Evolutionary conservation across 306 rosid species (phyloP).

Genomic region (Corylus americana): DNA sequence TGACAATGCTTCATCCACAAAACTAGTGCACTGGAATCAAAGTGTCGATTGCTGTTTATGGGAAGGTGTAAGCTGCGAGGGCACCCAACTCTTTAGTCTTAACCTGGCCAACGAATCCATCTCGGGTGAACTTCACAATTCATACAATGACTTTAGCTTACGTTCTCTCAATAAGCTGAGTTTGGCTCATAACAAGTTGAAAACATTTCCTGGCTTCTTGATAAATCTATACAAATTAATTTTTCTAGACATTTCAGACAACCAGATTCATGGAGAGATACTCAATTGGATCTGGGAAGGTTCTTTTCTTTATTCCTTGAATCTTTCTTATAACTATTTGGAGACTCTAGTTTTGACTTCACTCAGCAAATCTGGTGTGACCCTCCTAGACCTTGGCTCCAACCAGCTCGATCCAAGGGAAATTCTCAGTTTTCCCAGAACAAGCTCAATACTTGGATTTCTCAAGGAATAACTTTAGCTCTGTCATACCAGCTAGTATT

Average conservation of each 20-base stretch:
- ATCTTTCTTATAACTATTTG: too few relatives aligned
- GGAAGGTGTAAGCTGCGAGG: too few relatives aligned
- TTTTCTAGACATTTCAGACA: constrained; percentile 39
- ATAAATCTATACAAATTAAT: background rate
- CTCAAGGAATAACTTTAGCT: constrained; percentile 39
- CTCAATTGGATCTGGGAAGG: constrained; percentile 55
- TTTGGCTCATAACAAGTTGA: constrained; percentile 12
- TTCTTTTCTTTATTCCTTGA: background rate
- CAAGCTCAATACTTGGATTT: background rate
- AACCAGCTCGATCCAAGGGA: too few relatives aligned
- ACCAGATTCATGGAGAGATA: constrained; percentile 2
- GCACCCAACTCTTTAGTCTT: background rate
- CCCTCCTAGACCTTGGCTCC: too few relatives aligned
- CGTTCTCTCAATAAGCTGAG: background rate
- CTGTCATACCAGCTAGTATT: constrained; percentile 15
- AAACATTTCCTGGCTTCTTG: background rate
- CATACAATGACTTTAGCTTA: background rate
- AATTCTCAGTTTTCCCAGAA: too few relatives aligned
- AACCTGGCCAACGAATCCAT: background rate
- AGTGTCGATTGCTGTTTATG: constrained; percentile 24
- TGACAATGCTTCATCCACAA: background rate
- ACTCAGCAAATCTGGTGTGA: too few relatives aligned
- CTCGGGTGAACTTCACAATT: background rate
- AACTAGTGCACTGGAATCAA: constrained; percentile 20
- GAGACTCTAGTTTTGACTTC: too few relatives aligned